phyloP scores from a whole-genome alignment of 2,329 filamentous ascomycete genomes.

The Aspergillus hortae region DNA sequence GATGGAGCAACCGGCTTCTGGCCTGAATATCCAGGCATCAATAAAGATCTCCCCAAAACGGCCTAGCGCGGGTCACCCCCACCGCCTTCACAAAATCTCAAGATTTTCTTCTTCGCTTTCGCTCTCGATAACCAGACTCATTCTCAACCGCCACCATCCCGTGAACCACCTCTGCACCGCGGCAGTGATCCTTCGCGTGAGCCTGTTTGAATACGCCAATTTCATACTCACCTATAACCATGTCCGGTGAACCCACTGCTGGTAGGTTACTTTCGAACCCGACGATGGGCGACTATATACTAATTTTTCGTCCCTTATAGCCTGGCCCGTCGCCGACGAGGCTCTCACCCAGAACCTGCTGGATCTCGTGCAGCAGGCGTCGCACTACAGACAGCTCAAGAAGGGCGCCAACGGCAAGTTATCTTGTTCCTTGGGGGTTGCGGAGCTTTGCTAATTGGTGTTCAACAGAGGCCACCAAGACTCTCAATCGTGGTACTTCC shows the following conservation, averaged over 20 bases:
- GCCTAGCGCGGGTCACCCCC: neutral
- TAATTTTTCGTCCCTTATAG: slow-evolving; percentile 31
- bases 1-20: neutral
- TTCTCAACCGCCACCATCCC: neutral
- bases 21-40: neutral
- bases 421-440: neutral
- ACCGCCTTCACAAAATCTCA: neutral
- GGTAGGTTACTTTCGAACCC: slow-evolving; percentile 16
- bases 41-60: neutral
- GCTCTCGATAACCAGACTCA: neutral
- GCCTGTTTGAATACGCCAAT: slow-evolving; percentile 26
- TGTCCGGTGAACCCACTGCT: slow-evolving; percentile 31
- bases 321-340: slow-evolving; percentile 70
- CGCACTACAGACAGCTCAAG: slow-evolving; percentile 67
- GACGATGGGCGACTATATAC: slow-evolving; percentile 1
- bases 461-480: slow-evolving; percentile 63
- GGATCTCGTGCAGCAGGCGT: slow-evolving; percentile 71
- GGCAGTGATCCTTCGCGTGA: slow-evolving; percentile 40
- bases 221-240: slow-evolving; percentile 17
- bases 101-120: slow-evolving; percentile 5
- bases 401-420: slow-evolving; percentile 73
- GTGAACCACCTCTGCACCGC: slow-evolving; percentile 10
- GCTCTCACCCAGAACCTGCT: slow-evolving; percentile 77
- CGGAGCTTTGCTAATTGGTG: slow-evolving; percentile 1
- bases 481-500: slow-evolving; percentile 82